phyloP scores from a whole-genome alignment of 768 basidiomycete species.

The Naganishia antarctica region DNA sequence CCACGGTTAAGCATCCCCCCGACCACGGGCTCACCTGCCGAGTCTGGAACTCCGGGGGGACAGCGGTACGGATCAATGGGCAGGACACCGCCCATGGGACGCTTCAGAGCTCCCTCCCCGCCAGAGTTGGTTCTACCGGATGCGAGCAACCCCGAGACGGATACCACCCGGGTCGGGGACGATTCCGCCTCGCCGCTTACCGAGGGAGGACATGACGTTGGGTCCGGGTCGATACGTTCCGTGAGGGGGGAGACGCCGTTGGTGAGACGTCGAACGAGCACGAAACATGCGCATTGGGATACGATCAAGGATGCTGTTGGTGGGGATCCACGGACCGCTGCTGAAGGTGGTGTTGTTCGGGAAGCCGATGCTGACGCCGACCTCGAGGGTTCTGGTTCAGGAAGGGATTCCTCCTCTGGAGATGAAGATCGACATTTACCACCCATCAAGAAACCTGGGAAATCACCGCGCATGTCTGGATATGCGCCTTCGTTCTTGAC shows the following conservation, averaged over 20 bases:
- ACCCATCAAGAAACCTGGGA: not conserved
- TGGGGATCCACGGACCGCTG: not conserved
- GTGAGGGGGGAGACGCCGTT: not conserved
- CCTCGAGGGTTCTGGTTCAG: not conserved
- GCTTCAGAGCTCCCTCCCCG: not conserved
- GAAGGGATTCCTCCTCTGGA: constrained; percentile 11
- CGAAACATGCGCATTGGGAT: constrained; percentile 8
- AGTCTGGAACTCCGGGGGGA: not conserved
- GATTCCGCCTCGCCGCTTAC: no score
- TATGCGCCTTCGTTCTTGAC: not conserved
- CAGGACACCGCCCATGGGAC: constrained; percentile 3
- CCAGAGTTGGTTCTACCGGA: constrained; percentile 17
- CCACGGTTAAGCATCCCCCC: not conserved
- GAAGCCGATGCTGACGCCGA: not conserved
- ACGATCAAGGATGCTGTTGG: no score
- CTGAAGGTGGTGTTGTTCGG: not conserved
- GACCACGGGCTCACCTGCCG: not conserved
- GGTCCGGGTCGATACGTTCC: no score
- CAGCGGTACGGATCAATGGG: constrained; percentile 21
- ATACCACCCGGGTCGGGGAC: no score
- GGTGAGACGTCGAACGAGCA: not conserved
- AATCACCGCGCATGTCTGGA: not conserved
- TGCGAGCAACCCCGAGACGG: constrained; percentile 9
- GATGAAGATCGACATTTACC: constrained; percentile 4
- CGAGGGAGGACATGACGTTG: no score